Base-by-base conservation (phyloP, 2,329 filamentous ascomycete species). In the Piedraia hortae region DNA sequence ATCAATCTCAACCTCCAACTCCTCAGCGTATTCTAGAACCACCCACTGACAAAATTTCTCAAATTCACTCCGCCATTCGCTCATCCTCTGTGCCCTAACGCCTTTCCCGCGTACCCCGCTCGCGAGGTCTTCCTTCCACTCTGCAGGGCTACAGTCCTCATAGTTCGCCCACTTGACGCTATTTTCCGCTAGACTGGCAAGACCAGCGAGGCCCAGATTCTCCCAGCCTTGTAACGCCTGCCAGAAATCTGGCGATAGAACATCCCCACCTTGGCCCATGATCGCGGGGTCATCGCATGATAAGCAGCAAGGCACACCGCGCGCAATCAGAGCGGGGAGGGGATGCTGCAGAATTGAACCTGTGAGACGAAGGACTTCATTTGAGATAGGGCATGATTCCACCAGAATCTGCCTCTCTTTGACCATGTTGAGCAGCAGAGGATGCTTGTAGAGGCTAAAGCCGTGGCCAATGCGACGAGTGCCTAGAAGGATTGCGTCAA, bases 231-330 rank as follows among this genome's bases (percentile, higher is more conserved):
- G 78, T 10, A 91, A 50, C 1, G 73, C 71, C 45, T 89, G 77
- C 75, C 77, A 91, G 45, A 89, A 90, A 46, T 91, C 78, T 44
- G 89, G 74, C 2, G 72, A 82, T 57, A 85, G 67, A 16, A 75
- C 77, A 12, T 66, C 70, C 4, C 59, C 62, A 26, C 73, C 73
- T 36, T 89, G 74, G 5, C 80, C 80, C 4, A 90, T 54, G 37
- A 91, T 75, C 1, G 72, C 74, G 1, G 78, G 80, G 39, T 90
- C 78, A 40, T 91, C 82, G 39, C 90, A 90, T 49, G 69, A 77
- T 6, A 97, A 59, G 6, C 69, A 64, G 36, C 78, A 82, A 4
- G 73, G 45, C 1, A 93, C 75, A 12, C 82, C 82, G 19, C 78
- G 64, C 0, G 82, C 68, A 3, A 93, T 54, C 1, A 93, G 56